phyloP scores from a whole-genome alignment of 1,284 basidiomycete species.

The Ustilago cynodontis region DNA sequence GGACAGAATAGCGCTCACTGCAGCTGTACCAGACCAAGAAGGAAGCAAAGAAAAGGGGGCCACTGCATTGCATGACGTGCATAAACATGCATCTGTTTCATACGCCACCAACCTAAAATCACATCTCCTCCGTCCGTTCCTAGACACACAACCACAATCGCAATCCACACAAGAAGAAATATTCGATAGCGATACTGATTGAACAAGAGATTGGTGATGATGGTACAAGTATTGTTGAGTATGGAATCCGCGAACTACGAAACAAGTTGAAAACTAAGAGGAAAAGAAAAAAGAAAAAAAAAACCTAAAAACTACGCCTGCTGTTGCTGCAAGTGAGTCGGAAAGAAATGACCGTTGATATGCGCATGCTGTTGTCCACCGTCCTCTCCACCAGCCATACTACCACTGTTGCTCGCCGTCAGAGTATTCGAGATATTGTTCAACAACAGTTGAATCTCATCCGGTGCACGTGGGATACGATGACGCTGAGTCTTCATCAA shows the following conservation, averaged over 20 bases:
- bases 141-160: neutral
- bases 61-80: neutral
- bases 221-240: slow-evolving; percentile 4
- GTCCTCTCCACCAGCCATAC: slow-evolving; percentile 13
- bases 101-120: neutral
- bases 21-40: no score
- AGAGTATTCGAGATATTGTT: slow-evolving; percentile 62
- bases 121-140: neutral
- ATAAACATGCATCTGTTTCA: neutral
- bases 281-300: neutral
- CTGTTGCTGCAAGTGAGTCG: slow-evolving; percentile 26
- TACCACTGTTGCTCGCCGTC: slow-evolving; percentile 10
- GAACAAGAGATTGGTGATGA: neutral
- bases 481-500: slow-evolving; percentile 73
- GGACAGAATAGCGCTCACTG: no score
- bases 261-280: neutral
- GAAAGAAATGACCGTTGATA: slow-evolving; percentile 37
- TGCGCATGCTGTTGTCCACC: slow-evolving; percentile 24
- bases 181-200: neutral
- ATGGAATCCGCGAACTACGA: no score
- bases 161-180: neutral
- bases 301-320: slow-evolving; percentile 20
- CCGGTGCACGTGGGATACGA: slow-evolving; percentile 58
- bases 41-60: neutral
- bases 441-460: slow-evolving; percentile 66